Base-by-base conservation (phyloP, 139 green algal species). In the Edaphochlamys debaryana region DNA sequence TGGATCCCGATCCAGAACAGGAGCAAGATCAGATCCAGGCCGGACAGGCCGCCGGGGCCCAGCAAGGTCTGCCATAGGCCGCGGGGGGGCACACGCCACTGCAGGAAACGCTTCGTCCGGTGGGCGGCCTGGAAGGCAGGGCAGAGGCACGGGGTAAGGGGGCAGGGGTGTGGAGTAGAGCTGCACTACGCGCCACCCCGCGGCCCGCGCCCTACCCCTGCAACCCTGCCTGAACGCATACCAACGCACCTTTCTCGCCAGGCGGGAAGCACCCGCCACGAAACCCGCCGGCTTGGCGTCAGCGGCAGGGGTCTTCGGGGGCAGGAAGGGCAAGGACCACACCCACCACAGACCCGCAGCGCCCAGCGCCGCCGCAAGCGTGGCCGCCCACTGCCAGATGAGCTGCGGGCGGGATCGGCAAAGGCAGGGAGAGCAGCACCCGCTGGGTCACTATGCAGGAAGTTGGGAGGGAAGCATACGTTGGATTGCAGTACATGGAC, bases 351-450 rank as follows among this genome's bases (percentile, higher is more conserved):
- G 30, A 7, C 75, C 75, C 11, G 41, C 75, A 3, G 75, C 32
- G 5, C 41, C 75, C n/a, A 82, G 62, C 0, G 75, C 75, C 29
- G 50, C 75, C 22, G 62, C 60, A 19, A 82, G 62, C 4, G 75
- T 82, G 20, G 56, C 62, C 41, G 50, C 63, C 75, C 75, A 82
- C 27, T 82, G 75, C 75, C 75, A 82, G 17, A 82, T 71, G 20
- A 82, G n/a, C 75, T 82, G 60, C 25, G 20, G 13, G 42, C 15
- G 60, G 5, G 29, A 7, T 1, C 7, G 4, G 41, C 40, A n/a
- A n/a, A n/a, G n/a, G n/a, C n/a, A n/a, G n/a, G n/a, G n/a, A n/a
- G n/a, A n/a, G n/a, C 30, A 5, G 3, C 3, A 20, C 34, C n/a
- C 30, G 13, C 19, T 20, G 36, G 13, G 17, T 13, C 17, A 38